Percentiles rank a stretch among this genome's conserved stretches.
These are phyloP conservation scores for Blastocystis sp. DNA, from an alignment of 352 stramenopile species.

Conservation along the genomic window DNA sequence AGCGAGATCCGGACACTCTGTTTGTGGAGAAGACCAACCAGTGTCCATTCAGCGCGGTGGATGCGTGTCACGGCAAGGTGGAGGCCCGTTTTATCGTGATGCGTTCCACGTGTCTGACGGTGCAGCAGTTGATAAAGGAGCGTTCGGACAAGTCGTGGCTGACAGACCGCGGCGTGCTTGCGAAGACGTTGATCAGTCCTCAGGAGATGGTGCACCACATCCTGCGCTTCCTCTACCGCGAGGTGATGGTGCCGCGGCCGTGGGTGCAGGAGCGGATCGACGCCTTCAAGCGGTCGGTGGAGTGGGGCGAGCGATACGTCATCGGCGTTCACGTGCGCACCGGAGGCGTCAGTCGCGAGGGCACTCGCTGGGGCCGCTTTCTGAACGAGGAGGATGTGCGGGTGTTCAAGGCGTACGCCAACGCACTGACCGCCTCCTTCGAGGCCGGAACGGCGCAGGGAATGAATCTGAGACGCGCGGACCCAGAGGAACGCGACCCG, in stretches of 20 bases:
- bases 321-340: constrained; percentile 9
- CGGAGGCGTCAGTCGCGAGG: neutral
- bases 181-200: neutral
- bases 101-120: constrained; percentile 36
- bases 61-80: neutral
- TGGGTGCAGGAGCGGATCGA: neutral
- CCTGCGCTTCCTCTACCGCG: constrained; percentile 16
- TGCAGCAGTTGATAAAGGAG: neutral
- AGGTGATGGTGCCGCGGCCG: neutral
- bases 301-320: neutral
- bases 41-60: constrained; percentile 4
- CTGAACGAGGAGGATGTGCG: constrained; percentile 25
- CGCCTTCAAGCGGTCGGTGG: neutral
- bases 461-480: neutral
- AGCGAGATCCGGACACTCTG: constrained; percentile 5
- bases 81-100: constrained; percentile 25
- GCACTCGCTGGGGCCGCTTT: constrained; percentile 13
- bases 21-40: constrained; percentile 31
- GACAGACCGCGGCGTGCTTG: neutral
- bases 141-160: neutral
- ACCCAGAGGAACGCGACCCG: neutral
- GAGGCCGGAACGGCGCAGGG: neutral
- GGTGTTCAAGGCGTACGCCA: neutral
- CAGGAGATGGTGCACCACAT: constrained; percentile 44
- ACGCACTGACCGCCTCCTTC: neutral